These are phyloP conservation scores for Ochetophila trinervis DNA, from an alignment of 306 rosid species.

Conservation along the genomic window DNA sequence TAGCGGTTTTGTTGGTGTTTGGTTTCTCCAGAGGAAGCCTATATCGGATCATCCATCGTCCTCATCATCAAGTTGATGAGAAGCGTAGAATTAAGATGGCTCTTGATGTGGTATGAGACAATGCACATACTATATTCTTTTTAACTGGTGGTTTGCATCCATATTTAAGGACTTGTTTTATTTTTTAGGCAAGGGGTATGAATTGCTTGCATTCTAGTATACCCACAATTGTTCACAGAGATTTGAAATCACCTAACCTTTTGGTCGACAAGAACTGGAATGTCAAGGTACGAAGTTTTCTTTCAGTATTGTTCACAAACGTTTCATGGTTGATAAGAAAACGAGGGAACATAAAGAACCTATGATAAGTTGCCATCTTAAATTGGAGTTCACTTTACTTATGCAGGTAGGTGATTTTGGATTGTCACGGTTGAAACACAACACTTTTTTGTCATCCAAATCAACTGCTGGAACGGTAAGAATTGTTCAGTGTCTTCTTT, in stretches of 20 bases:
- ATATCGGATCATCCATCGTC: conserved; percentile 85
- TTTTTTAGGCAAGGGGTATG: conserved; percentile 96
- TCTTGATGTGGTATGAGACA: conserved; percentile 84
- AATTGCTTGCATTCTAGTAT: conserved; percentile 90
- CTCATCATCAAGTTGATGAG: conserved; percentile 84
- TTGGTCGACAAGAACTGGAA: conserved; percentile 98
- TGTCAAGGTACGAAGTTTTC: conserved; percentile 66
- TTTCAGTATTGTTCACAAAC: background rate
- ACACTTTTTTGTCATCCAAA: conserved; percentile 95
- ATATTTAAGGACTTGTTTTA: conserved; percentile 21
- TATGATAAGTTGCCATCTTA: too few relatives aligned
- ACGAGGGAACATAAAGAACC: too few relatives aligned
- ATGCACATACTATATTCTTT: conserved; percentile 7
- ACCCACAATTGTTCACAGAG: conserved; percentile 97
- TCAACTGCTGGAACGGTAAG: conserved; percentile 99
- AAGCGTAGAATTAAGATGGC: conserved; percentile 94
- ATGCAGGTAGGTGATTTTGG: conserved; percentile 93
- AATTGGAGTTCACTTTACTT: background rate
- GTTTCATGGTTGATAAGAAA: too few relatives aligned
- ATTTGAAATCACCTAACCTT: conserved; percentile 94
- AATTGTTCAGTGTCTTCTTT: conserved; percentile 10
- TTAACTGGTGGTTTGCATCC: conserved; percentile 13
- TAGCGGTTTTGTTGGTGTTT: conserved; percentile 1
- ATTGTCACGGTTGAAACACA: conserved; percentile 95
- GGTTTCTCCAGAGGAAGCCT: conserved; percentile 75